phyloP scores from a whole-genome alignment of 495 filamentous ascomycete genomes.

The Penicillium bovifimosum region DNA sequence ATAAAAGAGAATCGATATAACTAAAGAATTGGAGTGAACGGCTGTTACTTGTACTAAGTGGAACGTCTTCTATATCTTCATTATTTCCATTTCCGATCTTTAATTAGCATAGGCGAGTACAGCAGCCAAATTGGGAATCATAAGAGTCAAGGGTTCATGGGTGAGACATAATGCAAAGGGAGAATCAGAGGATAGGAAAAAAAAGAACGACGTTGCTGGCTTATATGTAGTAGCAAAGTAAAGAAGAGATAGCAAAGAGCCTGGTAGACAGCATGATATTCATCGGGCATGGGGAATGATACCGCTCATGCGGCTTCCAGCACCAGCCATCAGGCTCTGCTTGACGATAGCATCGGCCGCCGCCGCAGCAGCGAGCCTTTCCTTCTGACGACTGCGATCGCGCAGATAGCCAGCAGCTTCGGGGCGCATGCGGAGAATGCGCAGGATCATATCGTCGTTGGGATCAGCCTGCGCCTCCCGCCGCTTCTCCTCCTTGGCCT shows the following conservation, averaged over 20 bases:
- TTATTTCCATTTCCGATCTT: conserved; percentile 1
- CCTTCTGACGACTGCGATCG: conserved; percentile 88
- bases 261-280: background rate
- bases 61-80: background rate
- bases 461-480: conserved; percentile 94
- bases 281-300: conserved; percentile 35
- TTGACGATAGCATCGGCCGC: conserved; percentile 92
- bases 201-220: background rate
- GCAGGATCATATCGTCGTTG: conserved; percentile 95
- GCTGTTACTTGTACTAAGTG: background rate
- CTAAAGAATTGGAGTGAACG: background rate
- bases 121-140: conserved; percentile 15
- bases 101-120: background rate
- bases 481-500: conserved; percentile 91
- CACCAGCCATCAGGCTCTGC: conserved; percentile 75
- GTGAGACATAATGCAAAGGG: background rate
- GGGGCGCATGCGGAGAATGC: conserved; percentile 92
- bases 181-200: background rate
- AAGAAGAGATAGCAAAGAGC: background rate
- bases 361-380: conserved; percentile 80
- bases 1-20: background rate
- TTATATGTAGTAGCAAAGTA: background rate
- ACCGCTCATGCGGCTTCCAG: conserved; percentile 57
- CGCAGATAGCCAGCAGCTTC: conserved; percentile 88
- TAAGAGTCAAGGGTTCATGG: conserved; percentile 8